Evolutionary conservation across 441 rosid species (phyloP).

Genomic region (Erysimum pusillum): DNA sequence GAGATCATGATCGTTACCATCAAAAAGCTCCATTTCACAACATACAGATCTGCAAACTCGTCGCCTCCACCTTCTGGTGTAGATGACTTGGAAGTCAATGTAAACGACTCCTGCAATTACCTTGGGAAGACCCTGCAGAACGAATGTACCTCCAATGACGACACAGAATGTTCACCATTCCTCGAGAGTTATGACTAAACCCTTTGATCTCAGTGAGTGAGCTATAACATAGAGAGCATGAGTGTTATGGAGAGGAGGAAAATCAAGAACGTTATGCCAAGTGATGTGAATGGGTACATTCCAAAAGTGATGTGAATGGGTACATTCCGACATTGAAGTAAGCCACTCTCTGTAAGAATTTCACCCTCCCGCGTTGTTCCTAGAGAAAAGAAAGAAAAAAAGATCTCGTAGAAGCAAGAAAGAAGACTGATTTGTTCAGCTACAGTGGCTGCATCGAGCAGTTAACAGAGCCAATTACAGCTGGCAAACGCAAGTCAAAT

Average conservation of each 20-base stretch:
- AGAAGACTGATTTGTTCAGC: no score
- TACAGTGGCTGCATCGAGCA: no score
- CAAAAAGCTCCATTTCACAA: slow-evolving; percentile 47
- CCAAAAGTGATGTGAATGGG: slow-evolving; percentile 55
- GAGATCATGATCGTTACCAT: slow-evolving; percentile 49
- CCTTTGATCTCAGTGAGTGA: slow-evolving; percentile 52
- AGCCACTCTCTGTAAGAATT: slow-evolving; percentile 49
- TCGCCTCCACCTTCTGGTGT: slow-evolving; percentile 46
- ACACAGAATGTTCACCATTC: no score
- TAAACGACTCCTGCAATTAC: slow-evolving; percentile 51
- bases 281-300: slow-evolving; percentile 53
- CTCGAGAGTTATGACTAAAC: no score
- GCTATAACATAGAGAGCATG: slow-evolving; percentile 27
- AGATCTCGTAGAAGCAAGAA: no score
- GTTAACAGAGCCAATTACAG: no score
- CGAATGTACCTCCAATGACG: no score
- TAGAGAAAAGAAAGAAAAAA: slow-evolving; percentile 34
- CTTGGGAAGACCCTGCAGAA: slow-evolving; percentile 49
- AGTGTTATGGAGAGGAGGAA: slow-evolving; percentile 43
- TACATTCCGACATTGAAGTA: slow-evolving; percentile 52
- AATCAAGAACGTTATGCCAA: slow-evolving; percentile 38
- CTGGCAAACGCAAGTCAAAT: no score
- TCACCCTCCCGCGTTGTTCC: slow-evolving; percentile 50
- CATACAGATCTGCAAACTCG: slow-evolving; percentile 38
- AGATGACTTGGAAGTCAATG: slow-evolving; percentile 49